phyloP scores from a whole-genome alignment of 2,329 filamentous ascomycete genomes.

The Fusarium sp. region DNA sequence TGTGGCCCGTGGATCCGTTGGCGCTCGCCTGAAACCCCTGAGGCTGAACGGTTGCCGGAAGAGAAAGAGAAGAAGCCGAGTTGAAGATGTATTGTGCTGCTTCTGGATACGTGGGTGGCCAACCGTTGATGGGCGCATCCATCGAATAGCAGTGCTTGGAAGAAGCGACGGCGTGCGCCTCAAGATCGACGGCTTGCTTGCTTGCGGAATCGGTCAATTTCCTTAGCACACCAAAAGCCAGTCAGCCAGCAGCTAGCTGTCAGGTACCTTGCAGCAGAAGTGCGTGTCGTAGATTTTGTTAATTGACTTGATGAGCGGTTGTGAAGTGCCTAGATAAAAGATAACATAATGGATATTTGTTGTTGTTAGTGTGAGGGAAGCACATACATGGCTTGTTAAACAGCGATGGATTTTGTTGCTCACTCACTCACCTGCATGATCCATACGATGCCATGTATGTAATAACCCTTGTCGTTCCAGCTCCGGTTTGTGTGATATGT shows the following conservation, averaged over 20 bases:
- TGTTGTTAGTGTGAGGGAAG: not conserved
- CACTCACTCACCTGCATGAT: conserved; percentile 3
- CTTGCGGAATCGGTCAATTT: conserved; percentile 18
- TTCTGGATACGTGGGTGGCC: conserved; percentile 13
- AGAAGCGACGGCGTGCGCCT: conserved; percentile 21
- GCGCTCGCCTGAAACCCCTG: conserved; percentile 32
- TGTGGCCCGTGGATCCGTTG: conserved; percentile 23
- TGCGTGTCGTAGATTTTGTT: not conserved
- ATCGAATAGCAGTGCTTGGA: conserved; percentile 18
- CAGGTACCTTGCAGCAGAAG: conserved; percentile 14
- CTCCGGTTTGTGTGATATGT: not conserved
- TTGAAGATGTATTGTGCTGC: not conserved
- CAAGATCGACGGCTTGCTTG: conserved; percentile 25
- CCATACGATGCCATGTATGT: conserved; percentile 5
- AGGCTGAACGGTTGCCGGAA: conserved; percentile 19
- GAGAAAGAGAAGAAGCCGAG: not conserved
- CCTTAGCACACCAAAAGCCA: not conserved
- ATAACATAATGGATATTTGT: no score
- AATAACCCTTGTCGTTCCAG: conserved; percentile 5
- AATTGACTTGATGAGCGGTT: not conserved
- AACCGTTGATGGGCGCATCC: conserved; percentile 24
- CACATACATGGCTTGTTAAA: not conserved
- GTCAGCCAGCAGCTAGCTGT: not conserved
- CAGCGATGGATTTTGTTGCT: not conserved
- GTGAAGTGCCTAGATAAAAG: not conserved